Conservation (phyloP, 2,329 filamentous ascomycete species). For the Tolypocladium amazonense region DNA sequence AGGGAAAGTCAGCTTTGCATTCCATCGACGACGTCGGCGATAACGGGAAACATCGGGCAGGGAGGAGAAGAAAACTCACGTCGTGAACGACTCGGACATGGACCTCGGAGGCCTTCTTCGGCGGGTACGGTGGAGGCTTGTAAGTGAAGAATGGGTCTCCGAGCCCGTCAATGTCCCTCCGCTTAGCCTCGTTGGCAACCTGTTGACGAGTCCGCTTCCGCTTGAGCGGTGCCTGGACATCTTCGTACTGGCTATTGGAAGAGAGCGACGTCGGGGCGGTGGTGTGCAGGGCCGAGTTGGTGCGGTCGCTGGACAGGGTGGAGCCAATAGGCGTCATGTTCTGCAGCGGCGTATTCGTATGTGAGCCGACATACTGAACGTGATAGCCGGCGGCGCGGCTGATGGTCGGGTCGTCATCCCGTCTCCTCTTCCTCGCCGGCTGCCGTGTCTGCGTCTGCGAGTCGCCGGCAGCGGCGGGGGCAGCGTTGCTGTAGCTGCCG, state of each 20-base stretch:
- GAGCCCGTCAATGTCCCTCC: constrained; percentile 60
- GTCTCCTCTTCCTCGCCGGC: constrained; percentile 66
- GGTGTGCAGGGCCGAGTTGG: constrained; percentile 68
- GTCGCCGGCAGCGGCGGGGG: constrained; percentile 14
- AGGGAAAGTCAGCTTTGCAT: background rate
- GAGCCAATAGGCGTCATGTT: constrained; percentile 56
- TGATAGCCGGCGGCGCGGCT: constrained; percentile 57
- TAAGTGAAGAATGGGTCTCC: constrained; percentile 69
- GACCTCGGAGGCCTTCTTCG: constrained; percentile 81
- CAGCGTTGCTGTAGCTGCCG: constrained; percentile 19
- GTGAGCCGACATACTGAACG: constrained; percentile 58
- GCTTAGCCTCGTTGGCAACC: constrained; percentile 70
- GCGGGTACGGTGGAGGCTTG: constrained; percentile 75
- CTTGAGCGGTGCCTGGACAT: constrained; percentile 67
- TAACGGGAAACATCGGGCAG: background rate
- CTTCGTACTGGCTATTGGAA: constrained; percentile 52
- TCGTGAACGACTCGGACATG: constrained; percentile 51
- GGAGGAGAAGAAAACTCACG: constrained; percentile 31
- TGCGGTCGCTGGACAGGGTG: constrained; percentile 73
- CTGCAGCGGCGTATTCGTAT: constrained; percentile 61
- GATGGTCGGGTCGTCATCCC: constrained; percentile 36
- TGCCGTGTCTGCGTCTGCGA: constrained; percentile 28
- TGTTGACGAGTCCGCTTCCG: constrained; percentile 80
- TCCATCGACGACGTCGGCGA: background rate
- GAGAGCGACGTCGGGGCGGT: constrained; percentile 79